These are phyloP conservation scores for Leersia perrieri DNA, from an alignment of 176 grass and related monocot species.

Conservation along the genomic window DNA sequence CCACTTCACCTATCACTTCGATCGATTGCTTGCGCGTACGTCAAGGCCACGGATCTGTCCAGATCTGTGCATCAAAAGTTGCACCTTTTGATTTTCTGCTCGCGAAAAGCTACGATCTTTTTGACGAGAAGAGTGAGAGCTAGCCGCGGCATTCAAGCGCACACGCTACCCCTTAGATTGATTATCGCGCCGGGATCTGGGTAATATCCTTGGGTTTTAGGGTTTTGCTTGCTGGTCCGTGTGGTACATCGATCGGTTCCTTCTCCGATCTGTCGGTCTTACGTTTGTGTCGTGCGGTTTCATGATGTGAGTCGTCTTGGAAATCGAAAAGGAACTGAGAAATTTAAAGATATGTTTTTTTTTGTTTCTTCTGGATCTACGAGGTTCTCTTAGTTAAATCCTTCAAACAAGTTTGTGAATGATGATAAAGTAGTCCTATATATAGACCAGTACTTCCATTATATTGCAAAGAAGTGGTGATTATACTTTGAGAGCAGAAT, in stretches of 20 bases:
- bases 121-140: not conserved
- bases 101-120: not conserved
- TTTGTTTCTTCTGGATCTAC: not conserved
- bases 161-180: not conserved
- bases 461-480: not conserved
- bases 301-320: not conserved
- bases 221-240: conserved; percentile 15
- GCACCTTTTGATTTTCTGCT: not conserved
- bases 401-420: not conserved
- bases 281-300: not conserved
- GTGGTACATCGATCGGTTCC: not conserved
- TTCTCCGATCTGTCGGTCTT: not conserved
- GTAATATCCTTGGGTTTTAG: conserved; percentile 17
- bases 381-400: not conserved
- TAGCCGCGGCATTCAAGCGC: not conserved
- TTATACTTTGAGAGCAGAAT: no score
- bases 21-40: not conserved
- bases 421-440: no score
- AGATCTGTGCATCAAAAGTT: conserved; percentile 3
- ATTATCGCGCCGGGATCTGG: not conserved
- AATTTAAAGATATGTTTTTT: not conserved
- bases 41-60: not conserved
- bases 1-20: not conserved
- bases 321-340: not conserved
- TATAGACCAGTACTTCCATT: not conserved